A percentile compares a stretch with the other conserved stretches of the same genome.
These are phyloP conservation scores for Cyathus striatus DNA, from an alignment of 768 basidiomycete species.

Conservation along the genomic window DNA sequence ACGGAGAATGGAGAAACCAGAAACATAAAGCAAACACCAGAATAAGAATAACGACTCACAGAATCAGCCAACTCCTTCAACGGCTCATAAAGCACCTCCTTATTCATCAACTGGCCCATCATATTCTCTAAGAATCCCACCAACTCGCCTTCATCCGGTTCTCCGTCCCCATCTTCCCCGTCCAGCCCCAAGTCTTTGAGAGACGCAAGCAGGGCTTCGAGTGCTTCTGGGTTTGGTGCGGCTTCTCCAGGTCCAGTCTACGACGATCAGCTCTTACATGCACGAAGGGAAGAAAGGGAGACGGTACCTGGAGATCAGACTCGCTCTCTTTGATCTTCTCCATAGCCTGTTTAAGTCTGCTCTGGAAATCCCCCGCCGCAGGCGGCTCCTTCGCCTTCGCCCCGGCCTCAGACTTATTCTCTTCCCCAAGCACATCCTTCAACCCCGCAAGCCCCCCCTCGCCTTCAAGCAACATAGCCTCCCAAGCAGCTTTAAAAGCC, in stretches of 20 bases:
- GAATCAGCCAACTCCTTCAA: conserved; percentile 74
- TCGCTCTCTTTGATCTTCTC: conserved; percentile 70
- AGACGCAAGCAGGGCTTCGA: conserved; percentile 50
- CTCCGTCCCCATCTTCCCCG: too few relatives aligned
- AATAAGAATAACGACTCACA: too few relatives aligned
- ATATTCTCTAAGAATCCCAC: conserved; percentile 71
- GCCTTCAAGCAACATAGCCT: too few relatives aligned
- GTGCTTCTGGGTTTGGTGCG: conserved; percentile 23
- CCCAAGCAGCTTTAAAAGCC: conserved; percentile 46
- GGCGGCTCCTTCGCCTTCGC: conserved; percentile 3
- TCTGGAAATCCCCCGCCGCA: conserved; percentile 47
- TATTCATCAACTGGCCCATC: conserved; percentile 78
- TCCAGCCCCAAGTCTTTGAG: conserved; percentile 34
- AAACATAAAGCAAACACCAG: too few relatives aligned
- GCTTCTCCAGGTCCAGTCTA: too few relatives aligned
- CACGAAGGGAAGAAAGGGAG: too few relatives aligned
- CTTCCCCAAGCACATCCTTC: too few relatives aligned
- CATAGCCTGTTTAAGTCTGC: conserved; percentile 67
- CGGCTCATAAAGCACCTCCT: conserved; percentile 83
- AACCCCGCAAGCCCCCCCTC: too few relatives aligned
- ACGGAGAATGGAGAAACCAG: conserved; percentile 1
- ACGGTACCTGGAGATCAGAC: conserved; percentile 44
- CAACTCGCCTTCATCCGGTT: conserved; percentile 48
- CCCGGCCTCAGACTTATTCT: too few relatives aligned
- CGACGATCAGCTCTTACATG: too few relatives aligned